Evolutionary conservation across 805 yeast species (phyloP).

Genomic region (Komagataella pseudopastoris): DNA sequence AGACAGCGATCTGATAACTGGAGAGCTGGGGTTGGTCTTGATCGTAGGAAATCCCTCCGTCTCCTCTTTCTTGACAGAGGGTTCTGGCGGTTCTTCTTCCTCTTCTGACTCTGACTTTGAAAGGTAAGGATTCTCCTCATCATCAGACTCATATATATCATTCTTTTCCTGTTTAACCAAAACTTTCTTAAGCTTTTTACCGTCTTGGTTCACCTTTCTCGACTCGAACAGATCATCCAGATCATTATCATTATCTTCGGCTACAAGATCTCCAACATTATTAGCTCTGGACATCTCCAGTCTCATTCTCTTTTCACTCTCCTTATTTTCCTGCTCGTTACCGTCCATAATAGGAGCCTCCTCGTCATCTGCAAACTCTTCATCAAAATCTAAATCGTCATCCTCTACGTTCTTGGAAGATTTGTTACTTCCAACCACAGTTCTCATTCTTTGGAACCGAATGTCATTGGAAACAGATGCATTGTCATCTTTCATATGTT

Average conservation of each 20-base stretch:
- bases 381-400: conserved; percentile 89
- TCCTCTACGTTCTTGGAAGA: conserved; percentile 47
- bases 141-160: conserved; percentile 80
- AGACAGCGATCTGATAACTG: conserved; percentile 7
- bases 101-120: conserved; percentile 57
- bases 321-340: conserved; percentile 86
- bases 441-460: conserved; percentile 19
- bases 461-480: conserved; percentile 28
- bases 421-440: conserved; percentile 24
- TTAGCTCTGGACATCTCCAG: conserved; percentile 77
- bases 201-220: conserved; percentile 79
- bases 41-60: conserved; percentile 10
- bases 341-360: conserved; percentile 98
- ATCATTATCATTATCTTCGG: conserved; percentile 50
- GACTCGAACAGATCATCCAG: conserved; percentile 58
- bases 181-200: conserved; percentile 73
- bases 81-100: conserved; percentile 18
- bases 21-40: conserved; percentile 3
- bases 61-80: conserved; percentile 14
- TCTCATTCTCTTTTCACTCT: conserved; percentile 73
- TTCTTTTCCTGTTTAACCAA: conserved; percentile 76
- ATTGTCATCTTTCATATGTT: conserved; percentile 58
- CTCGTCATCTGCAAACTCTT: conserved; percentile 96
- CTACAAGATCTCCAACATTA: conserved; percentile 37
- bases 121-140: conserved; percentile 66